Conservation (phyloP, 2,329 filamentous ascomycete species). For the Salinomyces thailandicus region DNA sequence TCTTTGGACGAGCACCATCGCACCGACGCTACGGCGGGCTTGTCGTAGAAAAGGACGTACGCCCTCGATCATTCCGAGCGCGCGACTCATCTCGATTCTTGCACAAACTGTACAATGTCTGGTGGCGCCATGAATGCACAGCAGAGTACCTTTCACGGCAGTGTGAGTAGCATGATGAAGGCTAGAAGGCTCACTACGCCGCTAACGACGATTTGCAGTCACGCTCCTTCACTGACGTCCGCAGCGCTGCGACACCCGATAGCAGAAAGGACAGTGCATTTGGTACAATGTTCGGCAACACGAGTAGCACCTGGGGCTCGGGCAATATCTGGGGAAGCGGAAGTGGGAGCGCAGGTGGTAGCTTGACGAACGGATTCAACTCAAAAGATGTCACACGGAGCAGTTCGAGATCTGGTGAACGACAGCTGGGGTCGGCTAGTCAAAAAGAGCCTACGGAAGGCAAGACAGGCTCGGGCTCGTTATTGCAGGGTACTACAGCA, state of each 20-base stretch:
- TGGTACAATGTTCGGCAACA: constrained; percentile 6
- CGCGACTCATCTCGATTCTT: constrained; percentile 13
- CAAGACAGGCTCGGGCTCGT: constrained; percentile 58
- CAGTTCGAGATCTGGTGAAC: constrained; percentile 17
- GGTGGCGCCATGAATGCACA: constrained; percentile 15
- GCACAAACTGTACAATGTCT: constrained; percentile 22
- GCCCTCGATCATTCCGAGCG: constrained; percentile 8
- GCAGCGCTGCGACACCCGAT: constrained; percentile 8
- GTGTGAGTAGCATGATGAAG: constrained; percentile 4
- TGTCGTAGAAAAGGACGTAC: too few species aligned
- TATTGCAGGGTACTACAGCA: constrained; percentile 55
- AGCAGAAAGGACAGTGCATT: constrained; percentile 12
- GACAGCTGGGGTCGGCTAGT: constrained; percentile 13
- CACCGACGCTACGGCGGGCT: not conserved
- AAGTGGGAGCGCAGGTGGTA: not conserved
- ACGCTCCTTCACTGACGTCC: constrained; percentile 16
- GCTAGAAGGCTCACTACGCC: not conserved
- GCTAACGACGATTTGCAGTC: constrained; percentile 10
- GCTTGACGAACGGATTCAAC: constrained; percentile 12
- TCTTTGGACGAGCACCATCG: not conserved
- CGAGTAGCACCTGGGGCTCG: constrained; percentile 15
- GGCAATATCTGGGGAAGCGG: constrained; percentile 22
- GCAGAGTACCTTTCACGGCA: constrained; percentile 15
- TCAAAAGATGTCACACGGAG: constrained; percentile 15
- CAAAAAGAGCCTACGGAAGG: constrained; percentile 32